Conservation (phyloP, 176 grass and related monocot genomes). For the Aegilops bicornis region DNA sequence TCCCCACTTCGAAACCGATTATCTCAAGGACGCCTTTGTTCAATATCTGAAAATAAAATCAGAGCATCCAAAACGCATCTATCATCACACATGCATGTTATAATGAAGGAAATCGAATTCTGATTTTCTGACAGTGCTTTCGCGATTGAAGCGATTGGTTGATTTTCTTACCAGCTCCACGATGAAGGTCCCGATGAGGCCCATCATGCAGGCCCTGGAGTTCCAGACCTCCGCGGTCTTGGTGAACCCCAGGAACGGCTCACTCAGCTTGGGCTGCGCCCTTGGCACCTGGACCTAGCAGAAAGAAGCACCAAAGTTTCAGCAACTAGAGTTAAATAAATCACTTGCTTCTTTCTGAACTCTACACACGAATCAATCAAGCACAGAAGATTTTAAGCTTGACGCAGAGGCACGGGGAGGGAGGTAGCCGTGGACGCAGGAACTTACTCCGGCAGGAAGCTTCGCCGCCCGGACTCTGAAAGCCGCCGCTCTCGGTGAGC, state of each 20-base stretch:
- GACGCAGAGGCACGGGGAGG: no score
- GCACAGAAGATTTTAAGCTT: no score
- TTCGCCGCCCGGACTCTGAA: background rate
- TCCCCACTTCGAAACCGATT: constrained; percentile 76
- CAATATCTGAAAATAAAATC: constrained; percentile 38
- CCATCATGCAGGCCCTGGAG: constrained; percentile 88
- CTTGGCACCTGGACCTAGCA: constrained; percentile 50
- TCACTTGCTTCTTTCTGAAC: background rate
- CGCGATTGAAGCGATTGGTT: background rate
- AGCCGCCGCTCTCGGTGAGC: background rate
- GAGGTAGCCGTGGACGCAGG: no score
- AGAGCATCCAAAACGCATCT: background rate
- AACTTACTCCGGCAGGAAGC: background rate
- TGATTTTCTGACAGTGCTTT: background rate
- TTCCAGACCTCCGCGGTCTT: constrained; percentile 84
- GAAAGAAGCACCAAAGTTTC: background rate
- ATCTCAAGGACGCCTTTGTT: constrained; percentile 76
- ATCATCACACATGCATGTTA: background rate
- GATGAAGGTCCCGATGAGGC: constrained; percentile 71
- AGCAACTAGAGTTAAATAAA: background rate
- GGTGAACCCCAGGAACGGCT: constrained; percentile 86
- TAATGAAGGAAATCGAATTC: background rate
- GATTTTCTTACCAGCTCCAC: constrained; percentile 54
- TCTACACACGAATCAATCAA: no score
- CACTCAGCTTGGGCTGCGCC: constrained; percentile 67